Conservation (phyloP, 805 yeast genomes). For the Yarrowia sp. region DNA sequence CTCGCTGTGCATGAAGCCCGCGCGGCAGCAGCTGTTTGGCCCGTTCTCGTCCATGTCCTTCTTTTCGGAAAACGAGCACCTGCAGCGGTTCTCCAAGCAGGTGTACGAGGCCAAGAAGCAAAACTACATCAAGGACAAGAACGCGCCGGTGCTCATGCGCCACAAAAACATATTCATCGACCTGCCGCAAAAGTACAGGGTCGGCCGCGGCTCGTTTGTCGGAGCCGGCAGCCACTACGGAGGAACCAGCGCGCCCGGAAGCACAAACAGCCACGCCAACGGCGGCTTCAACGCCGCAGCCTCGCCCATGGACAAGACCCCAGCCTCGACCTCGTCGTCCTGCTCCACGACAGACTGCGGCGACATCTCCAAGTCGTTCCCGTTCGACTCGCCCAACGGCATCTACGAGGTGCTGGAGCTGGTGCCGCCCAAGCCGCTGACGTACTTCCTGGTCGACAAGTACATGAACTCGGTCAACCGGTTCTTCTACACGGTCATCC, state of each 20-base stretch:
- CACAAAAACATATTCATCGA: conserved; percentile 18
- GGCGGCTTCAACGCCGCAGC: neutral
- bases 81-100: conserved; percentile 22
- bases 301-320: conserved; percentile 16
- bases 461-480: conserved; percentile 25
- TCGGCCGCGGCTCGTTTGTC: conserved; percentile 10
- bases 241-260: conserved; percentile 5
- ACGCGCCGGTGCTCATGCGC: conserved; percentile 14
- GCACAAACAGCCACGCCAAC: neutral
- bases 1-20: conserved; percentile 22
- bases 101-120: conserved; percentile 24
- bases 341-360: conserved; percentile 14
- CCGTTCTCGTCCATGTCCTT: conserved; percentile 27
- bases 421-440: conserved; percentile 15
- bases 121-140: conserved; percentile 25
- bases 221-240: conserved; percentile 12
- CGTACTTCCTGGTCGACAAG: conserved; percentile 24
- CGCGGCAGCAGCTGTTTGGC: conserved; percentile 24
- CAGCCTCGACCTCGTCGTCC: conserved; percentile 5
- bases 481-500: conserved; percentile 26
- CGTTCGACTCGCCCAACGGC: conserved; percentile 21
- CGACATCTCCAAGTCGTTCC: conserved; percentile 18
- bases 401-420: conserved; percentile 20
- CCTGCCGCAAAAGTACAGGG: conserved; percentile 18
- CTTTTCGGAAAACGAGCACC: conserved; percentile 25